Conservation (phyloP, 225 moss, liverwort and hornwort species). For the Pseudisothecium myosuroides region DNA sequence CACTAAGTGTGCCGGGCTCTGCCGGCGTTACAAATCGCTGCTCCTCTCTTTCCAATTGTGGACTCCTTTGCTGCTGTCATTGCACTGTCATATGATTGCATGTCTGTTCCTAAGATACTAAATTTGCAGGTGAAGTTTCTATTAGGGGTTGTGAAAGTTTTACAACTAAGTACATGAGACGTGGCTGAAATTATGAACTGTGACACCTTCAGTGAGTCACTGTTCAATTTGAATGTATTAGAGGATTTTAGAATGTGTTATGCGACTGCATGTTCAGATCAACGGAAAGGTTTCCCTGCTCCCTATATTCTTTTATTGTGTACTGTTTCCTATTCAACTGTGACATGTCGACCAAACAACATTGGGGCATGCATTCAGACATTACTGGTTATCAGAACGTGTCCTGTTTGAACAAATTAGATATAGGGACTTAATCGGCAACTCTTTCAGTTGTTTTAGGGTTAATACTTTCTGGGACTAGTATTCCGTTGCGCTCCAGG, state of each 20-base stretch:
- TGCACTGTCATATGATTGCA: neutral
- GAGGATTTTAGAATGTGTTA: neutral
- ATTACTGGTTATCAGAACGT: neutral
- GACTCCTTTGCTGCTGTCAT: neutral
- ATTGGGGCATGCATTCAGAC: neutral
- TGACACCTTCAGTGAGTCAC: no score
- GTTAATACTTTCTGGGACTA: no score
- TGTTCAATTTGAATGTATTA: neutral
- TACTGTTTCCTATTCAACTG: neutral
- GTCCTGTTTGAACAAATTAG: neutral
- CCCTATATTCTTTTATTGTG: neutral
- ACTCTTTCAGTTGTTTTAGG: neutral
- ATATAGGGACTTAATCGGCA: no score
- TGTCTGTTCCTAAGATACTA: neutral
- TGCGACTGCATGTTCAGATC: neutral
- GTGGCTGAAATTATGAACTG: neutral
- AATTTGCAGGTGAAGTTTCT: neutral
- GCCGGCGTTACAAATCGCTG: neutral
- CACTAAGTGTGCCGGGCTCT: conserved; percentile 5
- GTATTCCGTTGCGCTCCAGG: neutral
- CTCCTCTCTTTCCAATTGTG: neutral
- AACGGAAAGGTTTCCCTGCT: no score
- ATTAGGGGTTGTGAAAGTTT: neutral
- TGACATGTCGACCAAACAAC: neutral
- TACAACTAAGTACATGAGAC: neutral